Evolutionary conservation across 306 rosid species (phyloP).

Genomic region (Begonia masoniana): DNA sequence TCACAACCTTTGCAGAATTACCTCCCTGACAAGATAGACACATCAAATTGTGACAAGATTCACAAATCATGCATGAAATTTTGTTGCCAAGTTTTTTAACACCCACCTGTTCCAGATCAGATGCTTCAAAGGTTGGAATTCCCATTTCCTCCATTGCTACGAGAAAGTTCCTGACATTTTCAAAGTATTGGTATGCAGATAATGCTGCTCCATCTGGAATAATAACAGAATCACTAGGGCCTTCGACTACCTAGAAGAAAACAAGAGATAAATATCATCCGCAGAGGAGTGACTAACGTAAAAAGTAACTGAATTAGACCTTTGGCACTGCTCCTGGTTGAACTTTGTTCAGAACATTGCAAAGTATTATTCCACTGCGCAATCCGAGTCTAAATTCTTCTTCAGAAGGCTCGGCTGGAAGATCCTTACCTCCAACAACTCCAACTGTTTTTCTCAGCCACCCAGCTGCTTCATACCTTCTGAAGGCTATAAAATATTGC

Average conservation of each 20-base stretch:
- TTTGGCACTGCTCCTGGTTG: conserved; percentile 65
- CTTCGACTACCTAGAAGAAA: conserved; percentile 39
- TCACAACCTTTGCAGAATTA: conserved; percentile 63
- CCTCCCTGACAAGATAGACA: conserved; percentile 50
- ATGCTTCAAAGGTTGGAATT: conserved; percentile 75
- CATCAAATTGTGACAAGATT: conserved; percentile 1
- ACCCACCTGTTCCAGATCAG: conserved; percentile 75
- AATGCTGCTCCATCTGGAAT: conserved; percentile 49
- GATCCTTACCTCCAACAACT: conserved; percentile 73
- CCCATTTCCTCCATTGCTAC: conserved; percentile 48
- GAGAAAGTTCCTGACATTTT: conserved; percentile 46
- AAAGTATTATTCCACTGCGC: conserved; percentile 80
- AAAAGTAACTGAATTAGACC: conserved; percentile 21
- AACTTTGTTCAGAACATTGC: conserved; percentile 73
- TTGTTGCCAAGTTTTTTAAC: conserved; percentile 1
- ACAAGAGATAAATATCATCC: background rate
- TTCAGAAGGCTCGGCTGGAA: conserved; percentile 92
- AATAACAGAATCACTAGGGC: conserved; percentile 28
- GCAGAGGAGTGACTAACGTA: background rate
- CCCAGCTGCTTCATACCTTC: conserved; percentile 84
- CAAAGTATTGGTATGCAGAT: conserved; percentile 52
- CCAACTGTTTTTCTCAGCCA: conserved; percentile 72
- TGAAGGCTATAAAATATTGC: conserved; percentile 37
- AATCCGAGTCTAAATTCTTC: conserved; percentile 73
- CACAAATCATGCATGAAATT: background rate